These are phyloP conservation scores for Glonium stellatum DNA, from an alignment of 495 filamentous ascomycete genomes.

Conservation along the genomic window DNA sequence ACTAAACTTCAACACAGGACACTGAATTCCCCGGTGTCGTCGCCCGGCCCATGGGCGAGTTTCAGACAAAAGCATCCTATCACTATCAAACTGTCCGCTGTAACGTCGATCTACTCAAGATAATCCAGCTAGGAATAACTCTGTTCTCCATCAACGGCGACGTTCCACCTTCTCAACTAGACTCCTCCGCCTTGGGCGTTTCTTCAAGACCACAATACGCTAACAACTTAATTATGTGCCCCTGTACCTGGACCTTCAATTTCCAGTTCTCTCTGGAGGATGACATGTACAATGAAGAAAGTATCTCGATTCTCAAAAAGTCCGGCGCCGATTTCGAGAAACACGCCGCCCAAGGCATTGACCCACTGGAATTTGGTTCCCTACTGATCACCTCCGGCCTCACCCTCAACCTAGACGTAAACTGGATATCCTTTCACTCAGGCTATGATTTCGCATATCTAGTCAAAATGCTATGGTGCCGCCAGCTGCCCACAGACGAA, in stretches of 20 bases:
- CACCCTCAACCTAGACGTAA: slow-evolving; percentile 77
- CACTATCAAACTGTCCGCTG: slow-evolving; percentile 97
- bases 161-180: slow-evolving; percentile 61
- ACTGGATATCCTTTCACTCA: slow-evolving; percentile 97
- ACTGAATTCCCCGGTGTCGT: slow-evolving; percentile 97
- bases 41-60: slow-evolving; percentile 86
- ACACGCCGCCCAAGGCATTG: slow-evolving; percentile 83
- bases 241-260: slow-evolving; percentile 97
- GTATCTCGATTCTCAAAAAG: slow-evolving; percentile 77
- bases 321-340: slow-evolving; percentile 81
- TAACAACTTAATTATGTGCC: slow-evolving; percentile 57
- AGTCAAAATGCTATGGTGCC: slow-evolving; percentile 80
- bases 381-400: slow-evolving; percentile 85
- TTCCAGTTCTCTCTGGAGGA: slow-evolving; percentile 90
- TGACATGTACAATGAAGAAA: slow-evolving; percentile 94
- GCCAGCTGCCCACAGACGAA: slow-evolving; percentile 77
- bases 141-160: slow-evolving; percentile 85
- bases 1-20: slow-evolving; percentile 50
- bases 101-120: slow-evolving; percentile 93
- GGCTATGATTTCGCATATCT: slow-evolving; percentile 98
- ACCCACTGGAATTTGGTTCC: slow-evolving; percentile 78
- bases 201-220: slow-evolving; percentile 36
- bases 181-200: slow-evolving; percentile 44
- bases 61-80: slow-evolving; percentile 90
- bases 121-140: slow-evolving; percentile 93